Conservation (phyloP, 2,329 filamentous ascomycete genomes). For the Phialophora expanda region DNA sequence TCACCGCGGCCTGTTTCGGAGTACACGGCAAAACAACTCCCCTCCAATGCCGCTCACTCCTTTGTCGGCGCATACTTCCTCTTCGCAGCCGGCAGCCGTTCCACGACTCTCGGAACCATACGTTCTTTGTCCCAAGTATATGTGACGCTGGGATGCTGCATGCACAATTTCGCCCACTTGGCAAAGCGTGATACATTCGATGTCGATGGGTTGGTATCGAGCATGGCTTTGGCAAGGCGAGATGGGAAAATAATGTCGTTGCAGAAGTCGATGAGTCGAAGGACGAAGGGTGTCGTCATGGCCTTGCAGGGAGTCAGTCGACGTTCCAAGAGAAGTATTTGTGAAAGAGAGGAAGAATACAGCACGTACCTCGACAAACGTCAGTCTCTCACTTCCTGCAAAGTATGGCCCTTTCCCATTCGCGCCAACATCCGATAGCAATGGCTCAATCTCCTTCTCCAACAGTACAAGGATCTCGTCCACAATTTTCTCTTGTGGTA, state of each 20-base stretch:
- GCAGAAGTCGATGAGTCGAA: constrained; percentile 60
- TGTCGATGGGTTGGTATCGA: constrained; percentile 44
- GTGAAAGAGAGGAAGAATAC: neutral
- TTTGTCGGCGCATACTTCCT: constrained; percentile 45
- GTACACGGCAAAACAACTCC: neutral
- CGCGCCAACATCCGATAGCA: constrained; percentile 55
- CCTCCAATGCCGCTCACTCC: neutral
- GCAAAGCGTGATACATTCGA: constrained; percentile 63
- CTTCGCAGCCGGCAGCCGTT: constrained; percentile 42
- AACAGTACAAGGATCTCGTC: constrained; percentile 62
- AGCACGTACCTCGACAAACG: constrained; percentile 71
- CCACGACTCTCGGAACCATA: constrained; percentile 47
- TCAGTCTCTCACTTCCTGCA: constrained; percentile 67
- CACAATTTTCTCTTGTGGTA: constrained; percentile 57
- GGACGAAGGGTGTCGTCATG: constrained; percentile 68
- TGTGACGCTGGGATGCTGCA: constrained; percentile 68
- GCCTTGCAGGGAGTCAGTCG: constrained; percentile 51
- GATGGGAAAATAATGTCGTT: constrained; percentile 56
- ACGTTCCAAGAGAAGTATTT: constrained; percentile 3
- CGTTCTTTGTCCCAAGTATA: constrained; percentile 64
- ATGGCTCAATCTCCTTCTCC: constrained; percentile 74
- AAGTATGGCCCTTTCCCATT: constrained; percentile 60
- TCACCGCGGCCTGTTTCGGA: neutral
- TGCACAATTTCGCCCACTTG: constrained; percentile 68
- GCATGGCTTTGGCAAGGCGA: constrained; percentile 50